These are phyloP conservation scores for Pseudocercospora macadamiae DNA, from an alignment of 2,329 filamentous ascomycete species.

Conservation along the genomic window DNA sequence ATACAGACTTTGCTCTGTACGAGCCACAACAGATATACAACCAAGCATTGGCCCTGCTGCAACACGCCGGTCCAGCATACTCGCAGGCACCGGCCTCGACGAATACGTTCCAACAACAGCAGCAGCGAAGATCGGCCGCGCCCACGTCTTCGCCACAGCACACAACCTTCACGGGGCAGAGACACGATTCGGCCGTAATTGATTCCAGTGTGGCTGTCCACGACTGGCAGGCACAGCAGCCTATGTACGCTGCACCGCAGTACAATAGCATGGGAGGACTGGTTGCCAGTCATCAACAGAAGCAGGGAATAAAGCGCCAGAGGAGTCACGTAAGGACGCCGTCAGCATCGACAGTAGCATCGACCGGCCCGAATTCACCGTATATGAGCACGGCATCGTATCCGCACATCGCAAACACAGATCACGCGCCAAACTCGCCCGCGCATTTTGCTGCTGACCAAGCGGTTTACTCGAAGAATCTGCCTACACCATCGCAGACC, in stretches of 20 bases:
- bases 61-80: conserved; percentile 8
- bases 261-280: conserved; percentile 31
- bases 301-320: conserved; percentile 28
- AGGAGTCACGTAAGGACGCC: conserved; percentile 38
- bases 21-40: conserved; percentile 16
- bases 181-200: conserved; percentile 21
- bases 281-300: conserved; percentile 19
- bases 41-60: conserved; percentile 23
- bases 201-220: conserved; percentile 18
- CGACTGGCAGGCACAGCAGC: conserved; percentile 23
- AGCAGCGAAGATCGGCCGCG: conserved; percentile 6
- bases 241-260: conserved; percentile 26
- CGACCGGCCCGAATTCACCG: conserved; percentile 49
- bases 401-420: conserved; percentile 50
- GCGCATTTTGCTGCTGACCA: conserved; percentile 39
- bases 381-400: conserved; percentile 40
- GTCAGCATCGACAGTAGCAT: conserved; percentile 47
- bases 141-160: conserved; percentile 10
- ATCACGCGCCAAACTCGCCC: conserved; percentile 47
- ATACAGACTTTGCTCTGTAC: conserved; percentile 15
- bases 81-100: background rate
- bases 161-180: conserved; percentile 1
- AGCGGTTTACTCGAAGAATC: conserved; percentile 54
- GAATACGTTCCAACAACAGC: conserved; percentile 5
- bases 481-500: conserved; percentile 59